Evolutionary conservation across 345 rosid genomes (phyloP).

Genomic region (Acer campestre): DNA sequence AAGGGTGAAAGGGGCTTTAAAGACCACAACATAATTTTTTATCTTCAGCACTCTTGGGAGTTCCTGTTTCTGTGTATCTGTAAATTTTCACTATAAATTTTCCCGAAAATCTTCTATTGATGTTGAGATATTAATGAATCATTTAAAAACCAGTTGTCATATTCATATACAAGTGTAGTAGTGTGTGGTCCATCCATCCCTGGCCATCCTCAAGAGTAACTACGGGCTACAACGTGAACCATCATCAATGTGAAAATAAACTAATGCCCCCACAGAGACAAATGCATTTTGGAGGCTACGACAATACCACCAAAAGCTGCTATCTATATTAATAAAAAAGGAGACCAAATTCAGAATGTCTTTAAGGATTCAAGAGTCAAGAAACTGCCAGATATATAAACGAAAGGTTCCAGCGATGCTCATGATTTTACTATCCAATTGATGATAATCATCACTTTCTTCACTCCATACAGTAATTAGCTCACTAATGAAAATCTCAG

Average conservation of each 20-base stretch:
- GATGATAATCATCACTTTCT: background rate
- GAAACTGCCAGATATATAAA: background rate
- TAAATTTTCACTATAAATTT: background rate
- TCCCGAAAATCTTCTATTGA: slow-evolving; percentile 8
- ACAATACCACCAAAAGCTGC: background rate
- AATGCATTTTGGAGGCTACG: slow-evolving; percentile 12
- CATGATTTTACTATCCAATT: background rate
- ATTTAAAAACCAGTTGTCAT: background rate
- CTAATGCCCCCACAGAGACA: slow-evolving; percentile 11
- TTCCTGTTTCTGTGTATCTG: slow-evolving; percentile 1
- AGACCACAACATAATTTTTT: slow-evolving; percentile 5
- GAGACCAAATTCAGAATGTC: background rate
- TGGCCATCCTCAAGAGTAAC: slow-evolving; percentile 11
- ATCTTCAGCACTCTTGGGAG: background rate
- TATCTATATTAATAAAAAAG: slow-evolving; percentile 11
- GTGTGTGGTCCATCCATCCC: slow-evolving; percentile 25
- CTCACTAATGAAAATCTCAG: background rate
- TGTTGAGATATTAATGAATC: background rate
- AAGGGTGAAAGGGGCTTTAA: background rate
- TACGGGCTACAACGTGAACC: background rate
- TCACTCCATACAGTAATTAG: background rate
- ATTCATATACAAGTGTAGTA: background rate
- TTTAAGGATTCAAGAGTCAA: slow-evolving; percentile 14
- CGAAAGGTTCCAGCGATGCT: background rate
- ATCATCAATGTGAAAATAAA: slow-evolving; percentile 9